Percentiles rank a stretch among this genome's conserved stretches.
Conservation (phyloP, 257 asterid species). For the Solanum habrochaites region DNA sequence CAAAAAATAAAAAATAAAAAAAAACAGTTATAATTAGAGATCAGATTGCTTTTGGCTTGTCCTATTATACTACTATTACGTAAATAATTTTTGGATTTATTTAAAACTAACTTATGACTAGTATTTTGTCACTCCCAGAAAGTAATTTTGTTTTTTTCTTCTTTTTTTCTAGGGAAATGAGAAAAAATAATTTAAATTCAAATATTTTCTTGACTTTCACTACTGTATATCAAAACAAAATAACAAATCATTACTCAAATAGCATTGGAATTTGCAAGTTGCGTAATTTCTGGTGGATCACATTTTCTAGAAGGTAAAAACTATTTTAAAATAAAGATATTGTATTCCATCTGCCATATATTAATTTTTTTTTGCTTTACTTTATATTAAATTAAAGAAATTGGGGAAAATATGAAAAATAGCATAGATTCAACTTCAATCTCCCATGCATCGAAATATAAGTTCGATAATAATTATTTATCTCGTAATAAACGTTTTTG, state of each 20-base stretch:
- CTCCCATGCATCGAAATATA: background rate
- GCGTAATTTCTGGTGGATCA: background rate
- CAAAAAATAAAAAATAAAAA: background rate
- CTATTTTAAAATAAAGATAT: background rate
- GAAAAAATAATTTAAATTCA: background rate
- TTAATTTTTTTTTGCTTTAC: background rate
- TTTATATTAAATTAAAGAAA: background rate
- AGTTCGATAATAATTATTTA: background rate
- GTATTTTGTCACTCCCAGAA: slow-evolving; percentile 2
- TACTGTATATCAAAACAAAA: background rate
- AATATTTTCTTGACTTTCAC: background rate
- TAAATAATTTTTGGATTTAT: background rate
- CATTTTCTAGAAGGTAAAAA: background rate
- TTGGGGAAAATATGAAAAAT: background rate
- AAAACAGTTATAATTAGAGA: background rate
- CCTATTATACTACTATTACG: background rate
- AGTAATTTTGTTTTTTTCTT: background rate
- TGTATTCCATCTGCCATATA: background rate
- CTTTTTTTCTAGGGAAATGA: background rate
- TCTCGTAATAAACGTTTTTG: background rate
- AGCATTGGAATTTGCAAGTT: background rate
- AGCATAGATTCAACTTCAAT: background rate
- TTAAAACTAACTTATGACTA: background rate
- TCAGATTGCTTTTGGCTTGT: background rate
- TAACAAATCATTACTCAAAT: background rate